Evolutionary conservation across 176 grass and related monocot species (phyloP), one percentile per base, ranked within the genome.

Genomic region (Echinochloa phyllopogon): DNA sequence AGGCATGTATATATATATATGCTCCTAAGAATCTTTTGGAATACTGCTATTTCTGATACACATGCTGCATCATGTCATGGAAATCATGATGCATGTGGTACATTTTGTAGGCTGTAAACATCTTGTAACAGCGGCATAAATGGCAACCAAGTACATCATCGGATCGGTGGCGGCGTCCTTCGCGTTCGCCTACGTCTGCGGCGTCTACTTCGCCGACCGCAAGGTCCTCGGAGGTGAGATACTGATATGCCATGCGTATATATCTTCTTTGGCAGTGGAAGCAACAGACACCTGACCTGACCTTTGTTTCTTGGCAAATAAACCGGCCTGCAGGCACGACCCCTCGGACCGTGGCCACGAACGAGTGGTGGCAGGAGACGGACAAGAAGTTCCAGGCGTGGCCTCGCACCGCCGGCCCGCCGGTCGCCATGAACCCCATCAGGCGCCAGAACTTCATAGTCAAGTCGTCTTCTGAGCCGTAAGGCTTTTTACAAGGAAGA

Each of bases 341-440:
- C 0, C 64, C 78, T 10, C 60, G 63, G 63, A 93, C 87, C 37
- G 48, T 90, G 6, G 18, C 91, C 10, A 64, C 84, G 18, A 82
- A 84, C 74, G 91, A 87, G 72, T 93, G 91, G 91, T 74, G 76
- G 87, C 18, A 62, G 39, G 87, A 81, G 56, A 93, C 91, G 45
- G 87, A 93, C 71, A 90, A 82, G 84, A 84, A 87, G 87, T 90
- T 90, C 45, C 87, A 93, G 87, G 87, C 87, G 16, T 93, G 91
- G 91, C 91, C 91, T 2, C 84, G 87, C 42, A 93, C 91, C 3
- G 91, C 91, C 65, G 91, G 91, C 48, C 84, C 91, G 44, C 84
- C 87, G 21, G 87, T 93, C 49, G 91, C 85, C 48, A 93, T 93
- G 84, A 90, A 93, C 81, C 91, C 87, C 16, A 85, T 93, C 55